Evolutionary conservation across 2,329 filamentous ascomycete genomes (phyloP).

Genomic region (Verticillium nubilum): DNA sequence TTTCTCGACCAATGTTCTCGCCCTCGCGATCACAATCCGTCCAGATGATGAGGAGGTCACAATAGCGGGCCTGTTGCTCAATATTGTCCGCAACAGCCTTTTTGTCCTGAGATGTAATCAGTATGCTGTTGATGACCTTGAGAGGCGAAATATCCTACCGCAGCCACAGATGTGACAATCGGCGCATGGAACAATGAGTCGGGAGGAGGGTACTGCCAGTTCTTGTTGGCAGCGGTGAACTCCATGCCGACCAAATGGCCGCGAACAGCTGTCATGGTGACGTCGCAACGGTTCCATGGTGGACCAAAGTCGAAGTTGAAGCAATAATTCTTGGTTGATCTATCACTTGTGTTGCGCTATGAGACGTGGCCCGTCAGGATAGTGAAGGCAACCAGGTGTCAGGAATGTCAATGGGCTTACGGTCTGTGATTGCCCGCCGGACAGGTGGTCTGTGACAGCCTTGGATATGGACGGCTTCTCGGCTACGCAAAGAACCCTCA

Average conservation of each 20-base stretch:
- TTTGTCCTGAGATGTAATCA: constrained; percentile 55
- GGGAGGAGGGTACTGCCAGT: constrained; percentile 78
- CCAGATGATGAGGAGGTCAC: constrained; percentile 87
- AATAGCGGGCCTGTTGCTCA: constrained; percentile 65
- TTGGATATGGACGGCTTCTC: constrained; percentile 90
- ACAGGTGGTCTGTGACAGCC: constrained; percentile 84
- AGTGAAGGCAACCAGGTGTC: neutral
- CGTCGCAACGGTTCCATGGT: constrained; percentile 73
- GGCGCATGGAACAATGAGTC: constrained; percentile 75
- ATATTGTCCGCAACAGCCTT: constrained; percentile 81
- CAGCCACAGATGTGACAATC: constrained; percentile 61
- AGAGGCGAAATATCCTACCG: constrained; percentile 38
- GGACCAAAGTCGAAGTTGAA: constrained; percentile 85
- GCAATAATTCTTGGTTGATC: constrained; percentile 89
- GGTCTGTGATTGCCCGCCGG: constrained; percentile 65
- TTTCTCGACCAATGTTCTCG: constrained; percentile 91
- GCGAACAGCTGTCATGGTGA: constrained; percentile 90
- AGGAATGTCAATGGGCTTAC: constrained; percentile 45
- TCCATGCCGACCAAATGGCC: constrained; percentile 82
- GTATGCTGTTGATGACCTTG: neutral
- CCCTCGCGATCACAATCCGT: constrained; percentile 98
- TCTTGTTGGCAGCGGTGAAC: constrained; percentile 67
- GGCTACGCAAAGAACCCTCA: constrained; percentile 51
- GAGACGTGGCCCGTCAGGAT: neutral
- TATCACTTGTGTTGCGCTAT: constrained; percentile 63